Percentiles rank a stretch among this genome's conserved stretches.
Evolutionary conservation across 805 yeast species (phyloP).

Genomic region (Saccharomyces jurei): DNA sequence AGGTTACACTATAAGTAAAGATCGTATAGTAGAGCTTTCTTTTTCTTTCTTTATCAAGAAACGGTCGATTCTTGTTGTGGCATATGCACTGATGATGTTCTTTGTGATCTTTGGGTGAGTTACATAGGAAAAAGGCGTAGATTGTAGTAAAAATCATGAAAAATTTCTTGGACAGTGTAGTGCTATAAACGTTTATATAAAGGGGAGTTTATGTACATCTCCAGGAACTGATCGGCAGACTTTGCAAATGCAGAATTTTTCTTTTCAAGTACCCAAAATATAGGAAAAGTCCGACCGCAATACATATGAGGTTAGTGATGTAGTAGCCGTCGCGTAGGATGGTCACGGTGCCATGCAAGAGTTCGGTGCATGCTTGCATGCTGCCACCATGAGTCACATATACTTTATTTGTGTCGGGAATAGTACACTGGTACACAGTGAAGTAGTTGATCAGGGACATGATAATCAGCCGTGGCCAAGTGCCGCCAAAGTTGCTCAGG

Average conservation of each 20-base stretch:
- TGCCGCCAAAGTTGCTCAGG: constrained; percentile 87
- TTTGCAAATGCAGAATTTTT: constrained; percentile 58
- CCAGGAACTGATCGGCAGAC: constrained; percentile 71
- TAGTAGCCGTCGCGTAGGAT: constrained; percentile 75
- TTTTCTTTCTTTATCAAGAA: no score
- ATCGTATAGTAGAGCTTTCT: no score
- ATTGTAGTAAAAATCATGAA: background rate
- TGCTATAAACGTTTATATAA: background rate
- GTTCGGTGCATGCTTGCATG: constrained; percentile 11
- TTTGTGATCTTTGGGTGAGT: no score
- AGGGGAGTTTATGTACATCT: constrained; percentile 29
- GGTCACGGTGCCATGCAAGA: constrained; percentile 45
- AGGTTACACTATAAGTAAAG: no score
- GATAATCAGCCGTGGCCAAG: constrained; percentile 89
- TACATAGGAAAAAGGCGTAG: background rate
- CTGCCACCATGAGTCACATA: constrained; percentile 9
- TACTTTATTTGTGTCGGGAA: constrained; percentile 12
- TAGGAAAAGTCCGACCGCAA: constrained; percentile 53
- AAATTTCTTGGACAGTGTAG: background rate
- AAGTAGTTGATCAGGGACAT: constrained; percentile 72
- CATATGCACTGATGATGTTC: no score
- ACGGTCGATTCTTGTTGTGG: no score
- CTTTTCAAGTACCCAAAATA: constrained; percentile 59
- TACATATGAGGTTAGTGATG: constrained; percentile 65
- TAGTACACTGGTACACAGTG: constrained; percentile 55